phyloP scores from a whole-genome alignment of 768 basidiomycete species.

The Chlorophyllum brunneum region DNA sequence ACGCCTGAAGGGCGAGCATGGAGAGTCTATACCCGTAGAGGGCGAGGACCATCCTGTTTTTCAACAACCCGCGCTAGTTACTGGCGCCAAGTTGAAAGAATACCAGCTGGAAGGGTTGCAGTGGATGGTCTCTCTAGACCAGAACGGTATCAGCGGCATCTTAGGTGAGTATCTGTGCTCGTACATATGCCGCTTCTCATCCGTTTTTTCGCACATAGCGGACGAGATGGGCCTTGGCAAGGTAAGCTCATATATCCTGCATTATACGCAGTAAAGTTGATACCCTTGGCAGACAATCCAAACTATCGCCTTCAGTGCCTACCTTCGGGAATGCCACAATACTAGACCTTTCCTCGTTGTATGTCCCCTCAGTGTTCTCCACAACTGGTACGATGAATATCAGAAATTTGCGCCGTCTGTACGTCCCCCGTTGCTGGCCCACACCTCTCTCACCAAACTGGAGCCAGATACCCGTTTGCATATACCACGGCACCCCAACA shows the following conservation, averaged over 20 bases:
- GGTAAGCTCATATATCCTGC: conserved; percentile 25
- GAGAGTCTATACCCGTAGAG: conserved; percentile 17
- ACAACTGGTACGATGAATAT: conserved; percentile 90
- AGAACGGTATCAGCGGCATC: conserved; percentile 82
- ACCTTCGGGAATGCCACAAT: conserved; percentile 72
- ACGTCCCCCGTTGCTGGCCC: conserved; percentile 1
- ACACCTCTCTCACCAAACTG: not conserved
- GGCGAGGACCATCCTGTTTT: conserved; percentile 33
- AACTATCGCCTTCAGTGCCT: conserved; percentile 90
- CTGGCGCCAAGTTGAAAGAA: conserved; percentile 80
- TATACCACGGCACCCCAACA: conserved; percentile 85
- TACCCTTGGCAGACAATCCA: conserved; percentile 70
- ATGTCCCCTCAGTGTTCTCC: conserved; percentile 88
- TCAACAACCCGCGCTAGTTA: conserved; percentile 74
- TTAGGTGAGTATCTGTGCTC: conserved; percentile 42
- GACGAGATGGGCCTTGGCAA: conserved; percentile 96
- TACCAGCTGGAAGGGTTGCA: conserved; percentile 94
- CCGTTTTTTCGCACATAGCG: conserved; percentile 35
- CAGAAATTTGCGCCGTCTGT: conserved; percentile 75
- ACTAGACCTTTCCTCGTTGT: conserved; percentile 82
- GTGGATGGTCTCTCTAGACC: conserved; percentile 89
- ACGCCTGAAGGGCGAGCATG: conserved; percentile 22
- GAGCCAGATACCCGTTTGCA: conserved; percentile 75
- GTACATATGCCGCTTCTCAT: not conserved
- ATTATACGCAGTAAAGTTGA: not conserved